A percentile compares a stretch with the other conserved stretches of the same genome.
Evolutionary conservation across 2,329 filamentous ascomycete genomes (phyloP).

Genomic region (Pseudogymnoascus sp.): DNA sequence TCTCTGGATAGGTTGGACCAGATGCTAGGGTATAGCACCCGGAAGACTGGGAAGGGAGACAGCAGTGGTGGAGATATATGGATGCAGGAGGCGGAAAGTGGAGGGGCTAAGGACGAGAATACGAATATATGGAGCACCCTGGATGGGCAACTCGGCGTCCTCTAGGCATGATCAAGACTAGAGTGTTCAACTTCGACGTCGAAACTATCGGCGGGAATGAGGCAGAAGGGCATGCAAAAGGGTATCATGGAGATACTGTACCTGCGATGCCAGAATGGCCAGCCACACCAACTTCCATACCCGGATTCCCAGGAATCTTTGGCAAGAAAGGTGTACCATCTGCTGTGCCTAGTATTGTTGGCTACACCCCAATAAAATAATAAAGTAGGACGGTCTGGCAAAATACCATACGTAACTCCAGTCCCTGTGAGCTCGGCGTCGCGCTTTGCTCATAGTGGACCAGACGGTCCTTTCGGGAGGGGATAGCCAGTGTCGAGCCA

Average conservation of each 20-base stretch:
- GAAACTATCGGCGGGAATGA: neutral
- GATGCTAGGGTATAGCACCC: neutral
- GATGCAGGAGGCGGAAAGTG: slow-evolving; percentile 1
- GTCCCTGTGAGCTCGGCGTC: neutral
- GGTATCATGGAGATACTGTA: neutral
- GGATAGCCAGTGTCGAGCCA: neutral
- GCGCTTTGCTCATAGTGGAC: neutral
- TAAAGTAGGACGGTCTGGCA: neutral
- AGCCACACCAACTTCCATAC: neutral
- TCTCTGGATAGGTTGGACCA: slow-evolving; percentile 41
- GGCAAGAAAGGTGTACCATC: neutral
- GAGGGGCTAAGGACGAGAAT: neutral
- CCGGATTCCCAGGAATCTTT: neutral
- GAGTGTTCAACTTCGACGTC: neutral
- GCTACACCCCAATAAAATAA: neutral
- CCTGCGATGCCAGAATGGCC: neutral
- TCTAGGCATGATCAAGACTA: neutral
- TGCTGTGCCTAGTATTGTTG: neutral
- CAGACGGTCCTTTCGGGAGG: neutral
- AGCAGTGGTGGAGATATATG: neutral
- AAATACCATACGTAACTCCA: neutral
- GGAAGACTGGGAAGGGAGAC: slow-evolving; percentile 2
- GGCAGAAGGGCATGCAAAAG: neutral
- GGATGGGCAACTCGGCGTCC: slow-evolving; percentile 26
- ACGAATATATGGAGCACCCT: slow-evolving; percentile 26